Base-by-base conservation (phyloP, 768 basidiomycete genomes). In the Auriculariales sp. region DNA sequence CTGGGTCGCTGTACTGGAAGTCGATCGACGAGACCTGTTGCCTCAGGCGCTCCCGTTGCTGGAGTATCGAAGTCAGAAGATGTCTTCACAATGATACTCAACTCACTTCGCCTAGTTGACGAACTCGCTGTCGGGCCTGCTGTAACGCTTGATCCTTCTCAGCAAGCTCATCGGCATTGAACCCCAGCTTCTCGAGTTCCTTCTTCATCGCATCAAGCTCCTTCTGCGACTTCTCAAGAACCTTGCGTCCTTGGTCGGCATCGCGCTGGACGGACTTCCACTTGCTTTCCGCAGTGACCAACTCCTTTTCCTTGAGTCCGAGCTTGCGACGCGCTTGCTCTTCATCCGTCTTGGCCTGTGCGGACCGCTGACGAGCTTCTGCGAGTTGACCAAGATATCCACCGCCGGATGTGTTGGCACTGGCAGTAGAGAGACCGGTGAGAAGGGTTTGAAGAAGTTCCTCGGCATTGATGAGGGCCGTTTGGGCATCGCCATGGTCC, bases 341-440 rank as follows among this genome's bases (percentile, higher is more conserved):
- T 55, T 88, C 87, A 57, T 92, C 91, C 0, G 92, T 82, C 6
- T 74, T 69, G 0, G 81, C 83, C 48, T 87, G 83, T 0, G 90
- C 79, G 0, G 83, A 66, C 2, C 79, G 77, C 2, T 77, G 77
- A 56, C 80, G 79, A 0, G 92, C 87, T 12, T 88, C 81, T 1
- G 92, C 86, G 34, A 99, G 76, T 62, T 97, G 93, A 17, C 92
- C 95, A 79, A 98, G 83, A 64, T 97, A 98, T 0, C 95, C 95
- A 22, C 58, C 62, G 9, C 79, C 76, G 15, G 78, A 75, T 33
- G 78, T 79, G 51, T 76, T 78, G 27, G 71, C 64, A 47, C 73
- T 73, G 33, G 68, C 72, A 3, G 85, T 83, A 1, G 91, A 80
- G 9, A 97, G 77, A 36, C 95, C 95, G 0, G 94, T 98, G 44